Conservation (phyloP, 2,329 filamentous ascomycete genomes). For the Akanthomyces muscarius region DNA sequence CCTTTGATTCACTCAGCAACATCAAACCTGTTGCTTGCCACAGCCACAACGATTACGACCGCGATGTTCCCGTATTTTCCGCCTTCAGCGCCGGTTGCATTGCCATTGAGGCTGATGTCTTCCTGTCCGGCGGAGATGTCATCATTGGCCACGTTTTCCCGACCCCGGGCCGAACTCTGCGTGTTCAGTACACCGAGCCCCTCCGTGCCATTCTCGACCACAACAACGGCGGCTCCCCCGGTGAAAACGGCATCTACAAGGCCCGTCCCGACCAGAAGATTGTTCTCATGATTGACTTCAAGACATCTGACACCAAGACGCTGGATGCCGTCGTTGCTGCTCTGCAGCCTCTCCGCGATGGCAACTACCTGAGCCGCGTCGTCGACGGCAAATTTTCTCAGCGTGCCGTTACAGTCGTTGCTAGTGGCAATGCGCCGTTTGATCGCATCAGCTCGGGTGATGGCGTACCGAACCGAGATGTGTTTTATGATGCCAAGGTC, state of each 20-base stretch:
- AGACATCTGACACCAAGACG: conserved; percentile 38
- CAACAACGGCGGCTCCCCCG: conserved; percentile 19
- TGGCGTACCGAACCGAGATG: conserved; percentile 17
- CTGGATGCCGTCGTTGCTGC: conserved; percentile 23
- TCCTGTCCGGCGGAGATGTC: conserved; percentile 51
- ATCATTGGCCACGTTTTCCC: conserved; percentile 56
- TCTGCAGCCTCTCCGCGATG: conserved; percentile 54
- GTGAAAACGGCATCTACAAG: conserved; percentile 50
- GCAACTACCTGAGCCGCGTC: conserved; percentile 53
- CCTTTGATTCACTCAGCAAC: conserved; percentile 18
- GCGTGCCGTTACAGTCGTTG: conserved; percentile 64
- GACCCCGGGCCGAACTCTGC: conserved; percentile 15
- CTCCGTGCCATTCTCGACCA: conserved; percentile 19
- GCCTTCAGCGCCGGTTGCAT: conserved; percentile 58
- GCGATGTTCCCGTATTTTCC: conserved; percentile 57
- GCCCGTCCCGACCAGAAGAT: conserved; percentile 50
- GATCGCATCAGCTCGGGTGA: conserved; percentile 18
- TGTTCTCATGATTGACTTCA: conserved; percentile 66
- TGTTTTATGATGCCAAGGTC: conserved; percentile 19
- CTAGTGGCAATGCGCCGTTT: conserved; percentile 50
- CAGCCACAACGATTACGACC: conserved; percentile 70
- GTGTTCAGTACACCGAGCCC: conserved; percentile 18
- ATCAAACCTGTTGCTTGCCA: conserved; percentile 47
- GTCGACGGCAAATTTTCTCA: conserved; percentile 46
- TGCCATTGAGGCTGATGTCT: conserved; percentile 67